These are phyloP conservation scores for Candida corydali DNA, from an alignment of 805 yeast species.

Conservation along the genomic window DNA sequence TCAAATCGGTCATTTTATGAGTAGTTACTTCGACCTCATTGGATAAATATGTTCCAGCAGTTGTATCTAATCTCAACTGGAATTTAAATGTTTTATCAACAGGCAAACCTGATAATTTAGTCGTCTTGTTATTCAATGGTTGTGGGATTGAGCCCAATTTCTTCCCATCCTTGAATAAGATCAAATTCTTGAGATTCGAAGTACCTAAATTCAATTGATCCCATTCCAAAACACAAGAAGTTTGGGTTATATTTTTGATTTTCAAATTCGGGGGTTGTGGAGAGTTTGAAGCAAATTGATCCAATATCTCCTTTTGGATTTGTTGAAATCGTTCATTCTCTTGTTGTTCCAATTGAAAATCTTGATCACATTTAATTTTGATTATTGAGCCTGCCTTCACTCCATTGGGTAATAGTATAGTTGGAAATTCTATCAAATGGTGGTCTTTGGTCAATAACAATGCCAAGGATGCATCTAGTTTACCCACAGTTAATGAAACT, in stretches of 20 bases:
- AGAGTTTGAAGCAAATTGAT: constrained; percentile 64
- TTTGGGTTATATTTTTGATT: constrained; percentile 81
- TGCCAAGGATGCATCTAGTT: constrained; percentile 92
- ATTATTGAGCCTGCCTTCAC: constrained; percentile 91
- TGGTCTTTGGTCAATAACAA: constrained; percentile 85
- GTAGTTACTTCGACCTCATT: constrained; percentile 69
- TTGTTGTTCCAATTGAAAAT: constrained; percentile 56
- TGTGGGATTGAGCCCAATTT: constrained; percentile 81
- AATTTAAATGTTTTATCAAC: constrained; percentile 79
- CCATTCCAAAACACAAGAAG: constrained; percentile 94
- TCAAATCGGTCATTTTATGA: constrained; percentile 92
- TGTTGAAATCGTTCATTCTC: constrained; percentile 56
- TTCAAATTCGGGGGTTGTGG: constrained; percentile 72
- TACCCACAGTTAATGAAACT: constrained; percentile 91
- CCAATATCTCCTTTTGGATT: constrained; percentile 70
- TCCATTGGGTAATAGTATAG: constrained; percentile 83
- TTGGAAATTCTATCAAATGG: constrained; percentile 95
- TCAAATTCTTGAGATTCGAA: constrained; percentile 69
- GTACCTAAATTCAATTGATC: constrained; percentile 81
- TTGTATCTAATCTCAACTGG: constrained; percentile 75
- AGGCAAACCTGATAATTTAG: constrained; percentile 88
- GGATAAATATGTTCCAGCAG: constrained; percentile 82
- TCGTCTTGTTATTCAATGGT: constrained; percentile 71
- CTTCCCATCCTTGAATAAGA: constrained; percentile 68
- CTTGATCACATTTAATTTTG: constrained; percentile 78